phyloP scores from a whole-genome alignment of 1,284 basidiomycete species.

The Golubevia sp. region DNA sequence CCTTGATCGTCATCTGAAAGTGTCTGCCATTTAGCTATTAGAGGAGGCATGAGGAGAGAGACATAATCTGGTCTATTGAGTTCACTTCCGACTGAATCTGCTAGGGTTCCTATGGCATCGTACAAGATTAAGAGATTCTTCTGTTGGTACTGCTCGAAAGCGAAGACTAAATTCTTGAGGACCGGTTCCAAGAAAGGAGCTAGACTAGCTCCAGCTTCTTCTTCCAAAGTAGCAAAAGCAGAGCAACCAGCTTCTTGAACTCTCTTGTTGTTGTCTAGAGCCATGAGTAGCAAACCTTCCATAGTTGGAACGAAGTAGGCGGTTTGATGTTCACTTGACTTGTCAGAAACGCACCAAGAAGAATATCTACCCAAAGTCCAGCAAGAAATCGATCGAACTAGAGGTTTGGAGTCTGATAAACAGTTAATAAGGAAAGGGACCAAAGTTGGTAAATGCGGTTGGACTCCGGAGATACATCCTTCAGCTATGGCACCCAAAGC shows the following conservation, averaged over 20 bases:
- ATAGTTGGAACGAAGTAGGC: conserved; percentile 93
- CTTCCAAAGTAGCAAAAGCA: conserved; percentile 97
- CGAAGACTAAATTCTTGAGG: conserved; percentile 88
- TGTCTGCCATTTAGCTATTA: conserved; percentile 86
- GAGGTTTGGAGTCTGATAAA: conserved; percentile 89
- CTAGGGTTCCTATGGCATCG: conserved; percentile 95
- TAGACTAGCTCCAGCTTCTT: conserved; percentile 88
- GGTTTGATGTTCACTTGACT: conserved; percentile 81
- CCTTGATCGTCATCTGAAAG: conserved; percentile 89
- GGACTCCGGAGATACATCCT: conserved; percentile 94
- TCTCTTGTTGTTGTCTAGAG: conserved; percentile 98
- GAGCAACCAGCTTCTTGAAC: conserved; percentile 99
- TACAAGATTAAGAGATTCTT: conserved; percentile 99
- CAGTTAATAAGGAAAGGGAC: conserved; percentile 90
- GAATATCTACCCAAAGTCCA: conserved; percentile 99
- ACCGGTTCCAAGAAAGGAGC: conserved; percentile 94
- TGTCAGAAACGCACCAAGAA: conserved; percentile 83
- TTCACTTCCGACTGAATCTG: conserved; percentile 89
- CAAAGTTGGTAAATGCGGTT: conserved; percentile 88
- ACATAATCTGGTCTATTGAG: conserved; percentile 85
- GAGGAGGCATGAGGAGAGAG: conserved; percentile 93
- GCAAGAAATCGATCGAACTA: conserved; percentile 97
- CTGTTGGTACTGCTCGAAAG: conserved; percentile 97
- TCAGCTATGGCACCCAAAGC: conserved; percentile 98
- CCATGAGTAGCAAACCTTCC: conserved; percentile 97